Evolutionary conservation across 805 yeast species (phyloP), one percentile per base, ranked within the genome.

Genomic region (Yarrowia deformans): DNA sequence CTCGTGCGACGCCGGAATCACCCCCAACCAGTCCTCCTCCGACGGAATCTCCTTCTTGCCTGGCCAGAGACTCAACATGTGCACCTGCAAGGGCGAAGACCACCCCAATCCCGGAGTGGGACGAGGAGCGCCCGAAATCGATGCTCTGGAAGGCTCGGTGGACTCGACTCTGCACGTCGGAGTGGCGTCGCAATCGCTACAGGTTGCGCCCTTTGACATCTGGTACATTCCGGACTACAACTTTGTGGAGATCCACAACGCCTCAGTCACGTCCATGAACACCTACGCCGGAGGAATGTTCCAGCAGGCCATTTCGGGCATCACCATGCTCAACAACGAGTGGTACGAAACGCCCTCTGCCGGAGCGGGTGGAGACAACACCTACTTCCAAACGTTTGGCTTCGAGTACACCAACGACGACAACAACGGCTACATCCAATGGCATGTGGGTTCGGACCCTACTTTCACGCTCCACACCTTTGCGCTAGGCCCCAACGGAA

Each of bases 41-140:
- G 98, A 93, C 78, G 98, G 98, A 70, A 86, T 93, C 49, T 89
- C 93, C 1, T 91, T 86, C 75, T 81, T 93, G 67, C 92, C 95
- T 0, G 98, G 98, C 37, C 98, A 93, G 79, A 84, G 84, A 72
- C 82, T 93, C 72, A 87, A 83, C 76, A 77, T 83, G 14, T 93
- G 98, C 80, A 88, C 94, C 0, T 93, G 98, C 81, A 80, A 82
- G 29, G 92, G 89, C 34, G 91, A 87, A 73, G 92, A 89, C 68
- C 98, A 93, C 78, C 98, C 98, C 56, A 93, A 89, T 77, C 85
- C 81, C 19, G 98, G 98, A 64, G 79, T 80, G 0, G 98, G 98
- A 16, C 87, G 98, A 78, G 97, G 97, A 68, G 97, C 97, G 0
- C 97, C 98, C 8, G 98, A 93, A 83, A 91, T 94, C 73, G 98